A percentile compares a stretch with the other conserved stretches of the same genome.
Conservation (phyloP, 1,284 basidiomycete species). For the Moniliophthora roreri region DNA sequence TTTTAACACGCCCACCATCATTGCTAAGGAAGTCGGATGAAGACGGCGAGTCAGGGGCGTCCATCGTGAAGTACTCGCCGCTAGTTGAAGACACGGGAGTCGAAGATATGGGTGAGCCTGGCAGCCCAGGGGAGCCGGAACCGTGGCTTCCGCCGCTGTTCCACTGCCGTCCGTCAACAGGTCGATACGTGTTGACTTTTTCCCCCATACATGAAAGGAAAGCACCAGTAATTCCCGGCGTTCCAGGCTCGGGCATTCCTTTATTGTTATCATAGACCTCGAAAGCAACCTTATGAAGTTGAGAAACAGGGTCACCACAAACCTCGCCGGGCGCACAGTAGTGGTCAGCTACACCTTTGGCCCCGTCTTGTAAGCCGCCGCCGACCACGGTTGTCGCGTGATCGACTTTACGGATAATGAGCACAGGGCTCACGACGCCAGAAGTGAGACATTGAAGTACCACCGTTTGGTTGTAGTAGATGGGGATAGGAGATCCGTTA, state of each 20-base stretch:
- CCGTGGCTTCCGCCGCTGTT: constrained; percentile 43
- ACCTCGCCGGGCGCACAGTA: constrained; percentile 83
- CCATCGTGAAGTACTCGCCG: constrained; percentile 67
- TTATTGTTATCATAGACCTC: constrained; percentile 80
- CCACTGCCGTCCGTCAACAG: constrained; percentile 80
- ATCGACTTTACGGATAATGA: constrained; percentile 93
- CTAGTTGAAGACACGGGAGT: constrained; percentile 59
- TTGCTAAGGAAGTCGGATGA: constrained; percentile 73
- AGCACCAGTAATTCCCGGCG: constrained; percentile 72
- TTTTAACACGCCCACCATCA: constrained; percentile 80
- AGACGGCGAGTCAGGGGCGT: constrained; percentile 64
- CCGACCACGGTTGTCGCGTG: constrained; percentile 89
- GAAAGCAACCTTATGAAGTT: constrained; percentile 93
- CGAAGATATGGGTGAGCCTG: constrained; percentile 66
- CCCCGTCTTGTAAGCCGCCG: constrained; percentile 79
- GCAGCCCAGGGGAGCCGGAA: constrained; percentile 65
- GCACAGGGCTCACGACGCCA: constrained; percentile 88
- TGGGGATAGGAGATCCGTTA: constrained; percentile 77
- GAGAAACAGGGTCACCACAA: constrained; percentile 91
- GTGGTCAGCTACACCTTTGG: constrained; percentile 80
- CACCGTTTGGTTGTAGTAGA: constrained; percentile 96
- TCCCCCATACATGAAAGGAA: constrained; percentile 88
- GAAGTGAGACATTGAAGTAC: constrained; percentile 94
- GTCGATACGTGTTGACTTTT: constrained; percentile 84
- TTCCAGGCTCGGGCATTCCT: constrained; percentile 66